These are phyloP conservation scores for Collariella sp. DNA, from an alignment of 495 filamentous ascomycete genomes.

Conservation along the genomic window DNA sequence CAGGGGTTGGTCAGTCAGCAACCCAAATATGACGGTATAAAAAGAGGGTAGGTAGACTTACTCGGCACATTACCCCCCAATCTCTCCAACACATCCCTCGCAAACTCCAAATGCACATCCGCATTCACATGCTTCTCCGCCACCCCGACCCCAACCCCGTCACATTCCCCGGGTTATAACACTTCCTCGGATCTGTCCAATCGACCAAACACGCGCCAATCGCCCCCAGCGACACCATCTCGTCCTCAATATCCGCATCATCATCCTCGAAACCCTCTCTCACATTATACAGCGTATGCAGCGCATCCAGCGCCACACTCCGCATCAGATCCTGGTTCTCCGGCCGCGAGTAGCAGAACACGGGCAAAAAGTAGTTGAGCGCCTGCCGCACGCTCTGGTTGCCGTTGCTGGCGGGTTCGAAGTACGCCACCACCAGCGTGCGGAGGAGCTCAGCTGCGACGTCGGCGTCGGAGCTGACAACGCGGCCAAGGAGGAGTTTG, in stretches of 20 bases:
- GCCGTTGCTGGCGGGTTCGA: constrained; percentile 72
- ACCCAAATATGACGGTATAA: neutral
- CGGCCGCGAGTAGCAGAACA: constrained; percentile 76
- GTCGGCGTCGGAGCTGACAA: constrained; percentile 46
- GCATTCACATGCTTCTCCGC: constrained; percentile 53
- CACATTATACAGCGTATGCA: constrained; percentile 57
- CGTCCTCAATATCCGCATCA: constrained; percentile 69
- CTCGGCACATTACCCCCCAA: constrained; percentile 46
- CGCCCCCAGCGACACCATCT: constrained; percentile 67
- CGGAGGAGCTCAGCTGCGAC: constrained; percentile 63
- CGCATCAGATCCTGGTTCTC: constrained; percentile 78
- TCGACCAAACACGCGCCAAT: constrained; percentile 78
- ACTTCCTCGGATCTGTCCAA: constrained; percentile 91
- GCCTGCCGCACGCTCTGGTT: constrained; percentile 87
- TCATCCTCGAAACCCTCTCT: constrained; percentile 66
- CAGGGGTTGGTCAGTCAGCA: constrained; percentile 25
- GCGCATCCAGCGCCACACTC: constrained; percentile 54
- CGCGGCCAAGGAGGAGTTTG: constrained; percentile 75
- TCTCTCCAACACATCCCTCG: constrained; percentile 52
- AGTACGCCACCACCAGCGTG: constrained; percentile 75
- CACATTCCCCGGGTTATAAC: constrained; percentile 58
- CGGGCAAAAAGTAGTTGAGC: constrained; percentile 90
- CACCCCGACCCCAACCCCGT: constrained; percentile 34
- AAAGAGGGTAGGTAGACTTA: constrained; percentile 38
- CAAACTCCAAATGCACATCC: constrained; percentile 61